Evolutionary conservation across 164 flowering plant species (phyloP).

Genomic region (Saururus chinensis): DNA sequence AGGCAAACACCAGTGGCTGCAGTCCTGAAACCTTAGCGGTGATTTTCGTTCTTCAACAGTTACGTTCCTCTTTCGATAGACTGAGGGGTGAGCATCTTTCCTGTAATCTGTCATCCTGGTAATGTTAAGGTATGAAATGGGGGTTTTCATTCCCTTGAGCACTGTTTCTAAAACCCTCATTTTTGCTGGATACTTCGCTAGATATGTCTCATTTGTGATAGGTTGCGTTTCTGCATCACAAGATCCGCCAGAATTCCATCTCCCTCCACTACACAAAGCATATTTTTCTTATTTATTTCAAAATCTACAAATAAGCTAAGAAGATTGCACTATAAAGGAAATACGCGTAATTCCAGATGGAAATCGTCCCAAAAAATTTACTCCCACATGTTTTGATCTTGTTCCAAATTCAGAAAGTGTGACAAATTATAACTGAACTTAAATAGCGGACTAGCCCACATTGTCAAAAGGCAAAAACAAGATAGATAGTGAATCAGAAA

Average conservation of each 20-base stretch:
- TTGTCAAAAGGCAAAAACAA: too few relatives aligned
- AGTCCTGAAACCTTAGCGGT: constrained; percentile 64
- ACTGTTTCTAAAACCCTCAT: constrained; percentile 65
- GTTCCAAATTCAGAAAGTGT: too few relatives aligned
- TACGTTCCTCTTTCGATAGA: constrained; percentile 49
- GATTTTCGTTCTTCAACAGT: constrained; percentile 42
- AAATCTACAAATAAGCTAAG: too few relatives aligned
- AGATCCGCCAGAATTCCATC: constrained; percentile 90
- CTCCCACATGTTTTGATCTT: too few relatives aligned
- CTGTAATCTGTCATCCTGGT: constrained; percentile 81
- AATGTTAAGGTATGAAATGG: constrained; percentile 58
- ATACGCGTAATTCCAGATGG: too few relatives aligned
- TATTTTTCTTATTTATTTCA: too few relatives aligned
- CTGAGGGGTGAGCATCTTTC: constrained; percentile 91
- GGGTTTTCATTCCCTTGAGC: constrained; percentile 61
- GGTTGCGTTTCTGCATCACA: constrained; percentile 81
- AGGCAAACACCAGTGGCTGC: constrained; percentile 99
- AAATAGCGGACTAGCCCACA: too few relatives aligned
- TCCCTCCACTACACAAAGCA: constrained; percentile 62
- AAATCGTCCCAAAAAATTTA: too few relatives aligned
- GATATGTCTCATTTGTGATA: constrained; percentile 53
- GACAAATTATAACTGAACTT: too few relatives aligned
- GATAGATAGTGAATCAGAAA: too few relatives aligned
- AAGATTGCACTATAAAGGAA: too few relatives aligned
- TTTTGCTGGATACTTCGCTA: constrained; percentile 54